Evolutionary conservation across 306 rosid genomes (phyloP), one percentile per base, ranked within the genome.

Genomic region (Gleditsia sinensis): DNA sequence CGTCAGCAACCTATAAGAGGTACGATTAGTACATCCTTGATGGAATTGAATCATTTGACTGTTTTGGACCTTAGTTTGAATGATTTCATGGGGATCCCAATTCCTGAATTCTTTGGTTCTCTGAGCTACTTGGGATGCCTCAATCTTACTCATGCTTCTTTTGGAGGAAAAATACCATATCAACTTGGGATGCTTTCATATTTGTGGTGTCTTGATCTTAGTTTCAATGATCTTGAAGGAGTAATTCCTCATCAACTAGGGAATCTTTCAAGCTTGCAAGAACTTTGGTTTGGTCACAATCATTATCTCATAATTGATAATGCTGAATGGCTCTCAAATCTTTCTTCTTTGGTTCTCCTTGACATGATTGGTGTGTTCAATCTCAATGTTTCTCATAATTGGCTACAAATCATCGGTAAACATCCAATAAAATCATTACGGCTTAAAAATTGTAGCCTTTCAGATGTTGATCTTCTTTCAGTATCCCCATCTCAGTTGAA

Each of bases 21-120:
- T 46, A 20, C 62, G 73, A 54, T 83, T 23, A 78, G 39, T 34
- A 24, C 25, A 27, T 74, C 80, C 0, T 0, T 83, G 17, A 27
- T 69, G 1, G 46, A 30, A 2, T 56, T 83, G 23, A 67, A 56
- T 25, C 27, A 78, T 33, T 17, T 78, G 1, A 69, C 12, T 7
- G 36, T 6, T 32, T 14, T 83, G 2, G 76, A 78, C 37, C 45
- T 78, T 1, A 74, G 62, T 20, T 0, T 2, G 3, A 78, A 73
- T 43, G 13, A 53, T 46, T 78, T 73, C 10, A 12, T n/a, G 7
- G 48, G 45, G 2, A 12, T 4, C 7, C 43, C 8, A 4, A 78
- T 78, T 63, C 86, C 78, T 3, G 8, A 12, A 5, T 82, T 82
- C 62, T 19, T 68, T 0, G 74, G 82, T 5, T 77, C 63, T 32